These are phyloP conservation scores for Orbilia quercus DNA, from an alignment of 2,329 filamentous ascomycete genomes.

Conservation along the genomic window DNA sequence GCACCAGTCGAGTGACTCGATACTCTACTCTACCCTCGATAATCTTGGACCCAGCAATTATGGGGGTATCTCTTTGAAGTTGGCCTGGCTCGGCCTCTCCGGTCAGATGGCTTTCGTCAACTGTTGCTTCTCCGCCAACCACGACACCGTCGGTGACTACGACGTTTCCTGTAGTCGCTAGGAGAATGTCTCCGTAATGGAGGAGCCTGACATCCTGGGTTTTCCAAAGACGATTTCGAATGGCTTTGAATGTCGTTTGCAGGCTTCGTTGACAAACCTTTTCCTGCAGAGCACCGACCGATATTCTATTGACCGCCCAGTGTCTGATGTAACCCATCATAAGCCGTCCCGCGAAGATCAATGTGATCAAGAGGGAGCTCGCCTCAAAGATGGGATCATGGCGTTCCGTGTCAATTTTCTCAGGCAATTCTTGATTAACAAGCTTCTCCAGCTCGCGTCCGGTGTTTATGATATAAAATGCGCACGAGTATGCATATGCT, in stretches of 20 bases:
- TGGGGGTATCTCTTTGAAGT: slow-evolving; percentile 68
- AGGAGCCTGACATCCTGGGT: slow-evolving; percentile 73
- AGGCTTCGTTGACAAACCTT: slow-evolving; percentile 57
- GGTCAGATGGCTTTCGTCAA: slow-evolving; percentile 82
- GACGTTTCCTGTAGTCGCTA: slow-evolving; percentile 70
- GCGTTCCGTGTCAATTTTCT: slow-evolving; percentile 58
- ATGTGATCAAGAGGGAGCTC: slow-evolving; percentile 70
- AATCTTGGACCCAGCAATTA: slow-evolving; percentile 74
- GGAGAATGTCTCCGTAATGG: slow-evolving; percentile 77
- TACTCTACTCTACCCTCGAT: slow-evolving; percentile 68
- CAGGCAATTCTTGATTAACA: slow-evolving; percentile 61
- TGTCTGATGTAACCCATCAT: slow-evolving; percentile 68
- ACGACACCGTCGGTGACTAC: slow-evolving; percentile 79
- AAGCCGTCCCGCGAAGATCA: slow-evolving; percentile 71
- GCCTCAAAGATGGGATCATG: slow-evolving; percentile 70
- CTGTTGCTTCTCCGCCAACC: slow-evolving; percentile 71
- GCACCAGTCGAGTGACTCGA: slow-evolving; percentile 71
- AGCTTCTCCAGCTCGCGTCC: slow-evolving; percentile 58
- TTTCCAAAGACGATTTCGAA: slow-evolving; percentile 43
- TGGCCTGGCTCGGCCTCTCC: slow-evolving; percentile 74
- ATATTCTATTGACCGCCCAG: slow-evolving; percentile 70
- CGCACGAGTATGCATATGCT: slow-evolving; percentile 73
- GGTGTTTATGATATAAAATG: slow-evolving; percentile 66
- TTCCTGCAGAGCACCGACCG: slow-evolving; percentile 67
- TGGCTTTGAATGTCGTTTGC: slow-evolving; percentile 14